Percentiles rank a stretch among this genome's conserved stretches.
Evolutionary conservation across 306 rosid genomes (phyloP).

Genomic region (Castanopsis chinensis): DNA sequence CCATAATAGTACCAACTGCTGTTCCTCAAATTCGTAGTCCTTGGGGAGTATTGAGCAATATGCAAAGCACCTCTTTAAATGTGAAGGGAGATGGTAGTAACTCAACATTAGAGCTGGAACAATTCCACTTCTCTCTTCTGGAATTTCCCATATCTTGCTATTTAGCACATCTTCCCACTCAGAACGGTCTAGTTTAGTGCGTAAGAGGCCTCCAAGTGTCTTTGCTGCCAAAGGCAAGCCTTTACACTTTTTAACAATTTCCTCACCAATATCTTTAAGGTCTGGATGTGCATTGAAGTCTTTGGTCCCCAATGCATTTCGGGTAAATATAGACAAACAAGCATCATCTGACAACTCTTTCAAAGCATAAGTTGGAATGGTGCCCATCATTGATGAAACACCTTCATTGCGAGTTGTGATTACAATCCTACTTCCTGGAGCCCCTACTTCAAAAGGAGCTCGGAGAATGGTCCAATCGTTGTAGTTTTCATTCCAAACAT

Average conservation of each 20-base stretch:
- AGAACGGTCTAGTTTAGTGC: background rate
- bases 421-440: background rate
- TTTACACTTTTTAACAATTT: background rate
- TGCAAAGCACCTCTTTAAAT: slow-evolving; percentile 11
- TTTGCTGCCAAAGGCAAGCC: slow-evolving; percentile 4
- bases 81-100: background rate
- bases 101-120: slow-evolving; percentile 11
- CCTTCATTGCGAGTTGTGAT: slow-evolving; percentile 1
- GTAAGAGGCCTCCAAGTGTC: background rate
- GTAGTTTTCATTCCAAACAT: background rate
- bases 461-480: background rate
- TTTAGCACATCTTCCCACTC: background rate
- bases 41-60: slow-evolving; percentile 15
- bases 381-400: slow-evolving; percentile 4
- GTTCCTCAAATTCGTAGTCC: background rate
- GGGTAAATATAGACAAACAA: background rate
- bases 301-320: slow-evolving; percentile 1
- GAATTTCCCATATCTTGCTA: background rate
- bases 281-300: background rate
- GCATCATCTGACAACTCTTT: background rate
- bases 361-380: background rate
- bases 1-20: background rate
- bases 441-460: background rate
- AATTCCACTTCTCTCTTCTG: background rate
- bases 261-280: background rate